Conservation (phyloP, 2,329 filamentous ascomycete genomes). For the Microsporum ferrugineum region DNA sequence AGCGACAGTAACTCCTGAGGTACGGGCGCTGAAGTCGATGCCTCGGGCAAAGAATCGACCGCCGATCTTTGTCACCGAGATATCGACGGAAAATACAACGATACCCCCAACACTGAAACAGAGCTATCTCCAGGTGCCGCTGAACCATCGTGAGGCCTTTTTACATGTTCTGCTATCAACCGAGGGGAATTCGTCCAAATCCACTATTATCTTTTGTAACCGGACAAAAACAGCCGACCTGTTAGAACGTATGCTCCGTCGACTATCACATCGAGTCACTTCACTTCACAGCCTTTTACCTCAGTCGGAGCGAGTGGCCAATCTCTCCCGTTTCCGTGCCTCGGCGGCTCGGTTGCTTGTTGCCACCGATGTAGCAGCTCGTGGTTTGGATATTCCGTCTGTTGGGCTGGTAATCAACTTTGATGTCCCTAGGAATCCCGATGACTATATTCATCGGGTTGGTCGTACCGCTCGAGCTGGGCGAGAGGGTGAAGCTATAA, state of each 20-base stretch:
- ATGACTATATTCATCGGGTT: slow-evolving; percentile 95
- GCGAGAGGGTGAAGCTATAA: slow-evolving; percentile 67
- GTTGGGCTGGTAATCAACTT: slow-evolving; percentile 89
- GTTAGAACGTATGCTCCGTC: slow-evolving; percentile 74
- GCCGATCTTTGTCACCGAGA: slow-evolving; percentile 79
- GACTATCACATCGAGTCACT: slow-evolving; percentile 81
- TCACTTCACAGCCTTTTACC: slow-evolving; percentile 78
- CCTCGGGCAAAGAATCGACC: slow-evolving; percentile 57
- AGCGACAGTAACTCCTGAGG: slow-evolving; percentile 86
- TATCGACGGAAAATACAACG: slow-evolving; percentile 56
- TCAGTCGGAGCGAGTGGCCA: slow-evolving; percentile 73
- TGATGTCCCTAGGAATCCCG: slow-evolving; percentile 87
- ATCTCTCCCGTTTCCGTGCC: slow-evolving; percentile 83
- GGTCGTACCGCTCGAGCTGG: slow-evolving; percentile 92
- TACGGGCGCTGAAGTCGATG: slow-evolving; percentile 71
- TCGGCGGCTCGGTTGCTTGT: slow-evolving; percentile 79
- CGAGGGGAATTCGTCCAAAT: slow-evolving; percentile 59
- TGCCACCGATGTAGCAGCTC: slow-evolving; percentile 86
- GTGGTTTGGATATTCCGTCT: slow-evolving; percentile 89
- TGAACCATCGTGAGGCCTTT: slow-evolving; percentile 91
- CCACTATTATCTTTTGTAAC: slow-evolving; percentile 89
- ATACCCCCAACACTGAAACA: slow-evolving; percentile 73
- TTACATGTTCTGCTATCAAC: slow-evolving; percentile 81
- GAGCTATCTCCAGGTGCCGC: slow-evolving; percentile 74
- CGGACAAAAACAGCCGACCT: slow-evolving; percentile 78